These are phyloP conservation scores for Lactarius trivialis DNA, from an alignment of 768 basidiomycete species.

Conservation along the genomic window DNA sequence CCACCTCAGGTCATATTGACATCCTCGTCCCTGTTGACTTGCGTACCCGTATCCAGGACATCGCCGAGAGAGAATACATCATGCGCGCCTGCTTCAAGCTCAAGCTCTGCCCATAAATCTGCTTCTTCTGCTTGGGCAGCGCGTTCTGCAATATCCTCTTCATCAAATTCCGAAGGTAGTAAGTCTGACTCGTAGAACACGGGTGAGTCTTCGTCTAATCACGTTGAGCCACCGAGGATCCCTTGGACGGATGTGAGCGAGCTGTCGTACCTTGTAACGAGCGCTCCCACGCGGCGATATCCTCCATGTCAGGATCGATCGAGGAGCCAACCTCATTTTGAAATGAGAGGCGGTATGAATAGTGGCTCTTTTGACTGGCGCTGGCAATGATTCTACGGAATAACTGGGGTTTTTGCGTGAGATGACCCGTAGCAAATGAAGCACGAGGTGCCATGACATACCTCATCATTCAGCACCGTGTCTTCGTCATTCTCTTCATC, in stretches of 20 bases:
- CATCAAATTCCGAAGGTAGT: conserved; percentile 31
- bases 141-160: conserved; percentile 51
- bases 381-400: conserved; percentile 60
- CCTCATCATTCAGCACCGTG: conserved; percentile 26
- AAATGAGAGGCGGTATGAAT: conserved; percentile 59
- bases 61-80: conserved; percentile 7
- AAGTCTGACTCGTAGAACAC: conserved; percentile 7
- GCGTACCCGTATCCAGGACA: background rate
- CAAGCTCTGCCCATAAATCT: conserved; percentile 28
- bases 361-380: conserved; percentile 41
- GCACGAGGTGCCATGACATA: background rate
- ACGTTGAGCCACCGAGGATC: background rate
- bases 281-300: conserved; percentile 52
- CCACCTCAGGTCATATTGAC: conserved; percentile 14
- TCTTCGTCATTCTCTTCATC: conserved; percentile 21
- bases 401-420: conserved; percentile 37
- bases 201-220: background rate
- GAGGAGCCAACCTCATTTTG: conserved; percentile 67
- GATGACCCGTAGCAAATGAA: background rate
- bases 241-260: background rate
- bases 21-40: conserved; percentile 9
- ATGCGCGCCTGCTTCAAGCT: background rate
- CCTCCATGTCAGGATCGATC: conserved; percentile 67
- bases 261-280: conserved; percentile 39
- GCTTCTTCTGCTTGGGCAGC: conserved; percentile 54